Evolutionary conservation across 2,329 filamentous ascomycete genomes (phyloP).

Genomic region (Nakataea oryzae): DNA sequence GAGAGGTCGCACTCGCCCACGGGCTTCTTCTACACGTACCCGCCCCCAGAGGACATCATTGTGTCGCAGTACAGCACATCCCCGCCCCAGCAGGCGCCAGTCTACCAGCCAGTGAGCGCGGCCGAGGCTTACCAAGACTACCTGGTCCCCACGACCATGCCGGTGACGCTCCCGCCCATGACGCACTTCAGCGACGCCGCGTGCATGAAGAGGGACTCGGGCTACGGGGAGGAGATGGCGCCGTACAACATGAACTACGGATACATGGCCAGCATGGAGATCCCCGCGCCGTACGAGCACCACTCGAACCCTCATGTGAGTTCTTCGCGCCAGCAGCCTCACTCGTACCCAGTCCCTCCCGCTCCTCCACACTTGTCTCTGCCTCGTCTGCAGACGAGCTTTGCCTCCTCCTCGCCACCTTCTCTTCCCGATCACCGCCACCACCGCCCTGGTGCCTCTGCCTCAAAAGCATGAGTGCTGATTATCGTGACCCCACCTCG

Average conservation of each 20-base stretch:
- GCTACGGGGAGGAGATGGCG: constrained; percentile 48
- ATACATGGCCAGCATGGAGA: constrained; percentile 54
- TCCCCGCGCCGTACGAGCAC: constrained; percentile 55
- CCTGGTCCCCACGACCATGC: constrained; percentile 37
- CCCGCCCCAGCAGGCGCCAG: constrained; percentile 2
- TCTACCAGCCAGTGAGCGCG: constrained; percentile 42
- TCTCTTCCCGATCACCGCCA: constrained; percentile 8
- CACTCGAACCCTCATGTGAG: constrained; percentile 67
- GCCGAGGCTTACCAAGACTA: constrained; percentile 46
- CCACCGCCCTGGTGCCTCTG: constrained; percentile 5
- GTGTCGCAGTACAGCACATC: constrained; percentile 44
- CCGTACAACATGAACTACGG: constrained; percentile 55
- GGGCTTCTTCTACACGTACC: constrained; percentile 57
- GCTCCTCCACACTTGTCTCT: constrained; percentile 11
- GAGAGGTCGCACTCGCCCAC: constrained; percentile 64
- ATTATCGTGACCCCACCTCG: neutral
- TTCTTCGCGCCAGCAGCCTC: constrained; percentile 33
- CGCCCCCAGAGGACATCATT: constrained; percentile 50
- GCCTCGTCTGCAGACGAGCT: constrained; percentile 3
- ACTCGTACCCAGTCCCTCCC: constrained; percentile 17
- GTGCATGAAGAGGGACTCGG: constrained; percentile 54
- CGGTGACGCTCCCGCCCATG: constrained; percentile 54
- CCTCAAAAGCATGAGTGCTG: constrained; percentile 1
- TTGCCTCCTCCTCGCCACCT: constrained; percentile 4
- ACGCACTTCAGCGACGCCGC: constrained; percentile 47